Conservation (phyloP, 257 asterid species). For the Ajuga chamaepitys region DNA sequence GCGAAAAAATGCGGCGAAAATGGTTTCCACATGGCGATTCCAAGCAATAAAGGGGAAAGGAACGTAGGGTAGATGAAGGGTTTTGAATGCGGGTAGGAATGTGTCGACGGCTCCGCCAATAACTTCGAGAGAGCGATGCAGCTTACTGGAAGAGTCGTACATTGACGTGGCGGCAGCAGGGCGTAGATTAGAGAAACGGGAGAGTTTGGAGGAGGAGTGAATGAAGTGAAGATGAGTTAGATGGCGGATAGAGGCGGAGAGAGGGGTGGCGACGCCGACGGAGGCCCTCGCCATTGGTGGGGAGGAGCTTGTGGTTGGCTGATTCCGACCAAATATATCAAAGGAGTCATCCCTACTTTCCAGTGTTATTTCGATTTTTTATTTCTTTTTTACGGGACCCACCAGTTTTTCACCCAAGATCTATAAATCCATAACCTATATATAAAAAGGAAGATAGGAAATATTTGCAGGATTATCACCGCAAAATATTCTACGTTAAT, state of each 20-base stretch:
- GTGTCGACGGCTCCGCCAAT: constrained; percentile 64
- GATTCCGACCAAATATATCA: not conserved
- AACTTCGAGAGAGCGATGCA: constrained; percentile 67
- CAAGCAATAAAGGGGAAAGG: constrained; percentile 57
- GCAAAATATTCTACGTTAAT: too few relatives aligned
- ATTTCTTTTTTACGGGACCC: too few relatives aligned
- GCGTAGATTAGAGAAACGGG: constrained; percentile 16
- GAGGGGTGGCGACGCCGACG: constrained; percentile 40
- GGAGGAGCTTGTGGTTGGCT: constrained; percentile 12
- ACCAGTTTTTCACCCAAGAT: too few relatives aligned
- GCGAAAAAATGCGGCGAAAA: constrained; percentile 77
- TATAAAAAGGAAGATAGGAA: too few relatives aligned
- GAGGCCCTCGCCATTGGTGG: constrained; percentile 57
- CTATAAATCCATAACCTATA: too few relatives aligned
- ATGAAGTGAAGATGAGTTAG: constrained; percentile 17
- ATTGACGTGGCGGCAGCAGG: constrained; percentile 21
- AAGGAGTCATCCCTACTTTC: not conserved
- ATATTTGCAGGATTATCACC: too few relatives aligned
- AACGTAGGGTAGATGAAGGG: constrained; percentile 45
- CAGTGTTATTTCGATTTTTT: too few relatives aligned
- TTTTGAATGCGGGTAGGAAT: constrained; percentile 58
- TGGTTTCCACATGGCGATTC: constrained; percentile 80
- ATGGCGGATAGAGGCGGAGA: constrained; percentile 38
- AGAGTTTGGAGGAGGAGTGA: constrained; percentile 9
- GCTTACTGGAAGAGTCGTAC: constrained; percentile 20